Base-by-base conservation (phyloP, 192 early-diverging fungal species). In the Anaeromyces robustus region DNA sequence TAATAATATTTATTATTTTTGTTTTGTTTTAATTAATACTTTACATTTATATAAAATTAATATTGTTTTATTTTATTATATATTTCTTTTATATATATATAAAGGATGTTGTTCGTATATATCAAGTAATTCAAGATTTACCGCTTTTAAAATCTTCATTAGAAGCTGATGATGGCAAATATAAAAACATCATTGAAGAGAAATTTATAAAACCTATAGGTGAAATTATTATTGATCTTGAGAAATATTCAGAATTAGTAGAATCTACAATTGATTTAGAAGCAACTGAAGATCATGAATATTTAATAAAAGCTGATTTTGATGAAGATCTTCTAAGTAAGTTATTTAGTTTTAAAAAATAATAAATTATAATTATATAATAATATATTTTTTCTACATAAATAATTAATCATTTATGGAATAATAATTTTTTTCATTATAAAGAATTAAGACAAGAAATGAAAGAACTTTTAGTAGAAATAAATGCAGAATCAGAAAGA, bases 211-310 rank as follows among this genome's bases (percentile, higher is more conserved):
- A 34, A 34, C 78, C 32, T 19, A 32, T 34, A 17, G 16, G 26
- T 82, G 86, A 90, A 82, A 84, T 87, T 82, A 82, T 81, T 22
- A 81, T 80, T 5, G 87, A 92, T 29, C 88, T 97, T 22, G 86
- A 85, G 29, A 92, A 90, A 22, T 85, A 96, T 41, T 88, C 94
- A 82, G 89, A 93, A 39, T 84, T 99, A 82, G 94, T 97, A 12
- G 97, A 98, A 84, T 93, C 93, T 12, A 95, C 94, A 0, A 90
- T 98, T 34, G 97, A 98, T 84, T 85, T 97, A 77, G 90, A 89
- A 16, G 94, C 95, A 32, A 89, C 92, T 0, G 94, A 96, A 32
- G 82, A 87, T 77, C 96, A 98, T 83, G 94, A 97, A 82, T 98
- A 93, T 81, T 84, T 94, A 29, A 92, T 99, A 80, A 94, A 94